A percentile compares a stretch with the other conserved stretches of the same genome.
These are phyloP conservation scores for Phytophthora colocasiae DNA, from an alignment of 352 stramenopile species.

Conservation along the genomic window DNA sequence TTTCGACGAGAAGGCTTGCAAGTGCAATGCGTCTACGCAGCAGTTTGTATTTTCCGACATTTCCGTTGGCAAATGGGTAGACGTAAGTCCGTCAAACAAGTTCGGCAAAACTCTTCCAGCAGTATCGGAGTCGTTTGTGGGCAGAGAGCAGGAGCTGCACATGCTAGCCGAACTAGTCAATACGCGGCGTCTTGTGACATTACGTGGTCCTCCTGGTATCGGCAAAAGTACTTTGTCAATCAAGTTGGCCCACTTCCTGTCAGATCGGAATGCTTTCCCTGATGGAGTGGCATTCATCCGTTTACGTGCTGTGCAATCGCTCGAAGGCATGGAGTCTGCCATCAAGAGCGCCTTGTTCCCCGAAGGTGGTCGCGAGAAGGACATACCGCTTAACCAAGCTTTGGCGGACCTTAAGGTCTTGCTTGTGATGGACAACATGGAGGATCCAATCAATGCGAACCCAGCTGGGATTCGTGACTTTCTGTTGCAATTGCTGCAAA, in stretches of 20 bases:
- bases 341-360: conserved; percentile 75
- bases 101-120: conserved; percentile 73
- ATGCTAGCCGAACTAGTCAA: conserved; percentile 68
- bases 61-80: conserved; percentile 75
- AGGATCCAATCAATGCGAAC: conserved; percentile 79
- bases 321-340: conserved; percentile 77
- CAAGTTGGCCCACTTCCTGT: conserved; percentile 75
- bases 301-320: conserved; percentile 66
- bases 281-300: conserved; percentile 82
- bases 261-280: conserved; percentile 73
- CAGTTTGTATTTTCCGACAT: conserved; percentile 81
- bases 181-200: conserved; percentile 68
- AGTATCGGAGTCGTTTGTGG: conserved; percentile 75
- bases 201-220: conserved; percentile 78
- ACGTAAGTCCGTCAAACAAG: conserved; percentile 75
- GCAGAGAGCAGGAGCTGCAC: conserved; percentile 78
- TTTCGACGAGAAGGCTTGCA: conserved; percentile 54
- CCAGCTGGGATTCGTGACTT: conserved; percentile 65
- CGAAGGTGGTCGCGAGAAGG: conserved; percentile 68
- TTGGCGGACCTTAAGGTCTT: conserved; percentile 67
- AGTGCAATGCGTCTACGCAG: conserved; percentile 54
- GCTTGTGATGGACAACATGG: conserved; percentile 86
- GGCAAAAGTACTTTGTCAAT: conserved; percentile 82
- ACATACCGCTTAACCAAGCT: conserved; percentile 63
- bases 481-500: conserved; percentile 70